phyloP scores from a whole-genome alignment of 768 basidiomycete genomes.

The Naganishia friedmannii region DNA sequence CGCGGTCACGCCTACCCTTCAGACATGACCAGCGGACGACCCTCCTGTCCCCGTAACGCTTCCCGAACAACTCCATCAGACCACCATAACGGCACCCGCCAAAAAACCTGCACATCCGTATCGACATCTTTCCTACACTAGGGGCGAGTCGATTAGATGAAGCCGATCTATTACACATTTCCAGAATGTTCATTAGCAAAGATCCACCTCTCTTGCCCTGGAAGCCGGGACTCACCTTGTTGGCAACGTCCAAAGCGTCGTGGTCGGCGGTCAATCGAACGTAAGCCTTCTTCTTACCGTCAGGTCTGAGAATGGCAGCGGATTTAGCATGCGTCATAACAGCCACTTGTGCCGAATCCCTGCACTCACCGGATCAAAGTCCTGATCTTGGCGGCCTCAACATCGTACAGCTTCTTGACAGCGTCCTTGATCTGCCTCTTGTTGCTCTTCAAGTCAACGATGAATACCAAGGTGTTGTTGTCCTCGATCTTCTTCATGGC shows the following conservation, averaged over 20 bases:
- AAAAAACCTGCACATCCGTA: constrained; percentile 14
- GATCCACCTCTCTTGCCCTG: no score
- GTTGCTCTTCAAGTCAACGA: constrained; percentile 90
- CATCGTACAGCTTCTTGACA: constrained; percentile 98
- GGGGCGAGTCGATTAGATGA: constrained; percentile 64
- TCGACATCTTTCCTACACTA: constrained; percentile 27
- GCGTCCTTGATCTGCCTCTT: constrained; percentile 99
- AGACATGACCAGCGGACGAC: neutral
- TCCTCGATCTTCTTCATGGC: constrained; percentile 99
- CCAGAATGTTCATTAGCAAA: constrained; percentile 11
- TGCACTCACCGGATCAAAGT: constrained; percentile 84
- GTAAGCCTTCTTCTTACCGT: constrained; percentile 99
- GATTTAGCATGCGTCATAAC: neutral
- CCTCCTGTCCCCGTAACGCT: neutral
- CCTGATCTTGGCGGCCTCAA: constrained; percentile 93
- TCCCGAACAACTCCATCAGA: neutral
- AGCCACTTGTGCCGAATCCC: neutral
- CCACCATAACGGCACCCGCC: neutral
- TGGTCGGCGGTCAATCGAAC: constrained; percentile 92
- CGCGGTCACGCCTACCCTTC: neutral
- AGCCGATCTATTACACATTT: constrained; percentile 68
- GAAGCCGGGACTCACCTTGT: constrained; percentile 64
- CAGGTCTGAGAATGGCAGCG: constrained; percentile 62
- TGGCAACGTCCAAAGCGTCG: constrained; percentile 93
- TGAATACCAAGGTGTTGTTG: constrained; percentile 98